Evolutionary conservation across 192 early-diverging fungal species (phyloP), one percentile per base, ranked within the genome.

Genomic region (Coemansia sp.): DNA sequence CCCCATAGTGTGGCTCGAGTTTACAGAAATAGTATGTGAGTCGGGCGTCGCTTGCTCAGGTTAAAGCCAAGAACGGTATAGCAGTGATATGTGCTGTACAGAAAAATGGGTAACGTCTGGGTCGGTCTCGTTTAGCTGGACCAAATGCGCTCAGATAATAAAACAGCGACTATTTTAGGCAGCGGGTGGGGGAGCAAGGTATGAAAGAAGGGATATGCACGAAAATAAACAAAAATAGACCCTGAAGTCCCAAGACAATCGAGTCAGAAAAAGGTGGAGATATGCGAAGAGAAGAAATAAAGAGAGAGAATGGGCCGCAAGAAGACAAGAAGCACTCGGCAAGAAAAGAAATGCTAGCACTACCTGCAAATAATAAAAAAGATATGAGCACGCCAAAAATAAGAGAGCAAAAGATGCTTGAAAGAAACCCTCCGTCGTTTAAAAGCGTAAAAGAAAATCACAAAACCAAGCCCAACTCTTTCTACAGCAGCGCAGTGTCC

Each of bases 201-300:
- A 46, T 12, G n/a, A 46, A 51, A 18, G 23, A 20, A 51, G 49
- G 23, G 12, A 53, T 28, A 67, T 18, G 54, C 63, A 48, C 37
- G 50, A 20, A 52, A 60, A 57, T 21, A 53, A 55, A 55, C 17
- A 53, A 53, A 71, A 24, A 52, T 12, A 52, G 24, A 37, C 24
- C 21, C 54, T 46, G 54, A 50, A 47, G 42, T 15, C 3, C 14
- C 23, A 38, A 54, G 20, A 67, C 49, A 47, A 49, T 53, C 50
- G 26, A 38, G 38, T 56, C 61, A 23, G 58, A 67, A 53, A 21
- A 38, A 60, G 60, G 49, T 21, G 71, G 53, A 36, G 15, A 28
- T 58, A 58, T 62, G 52, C 34, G 24, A 67, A 51, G 53, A 44
- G 58, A 56, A 44, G 46, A 63, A 61, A 50, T 17, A 58, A 20